Conservation (phyloP, 306 rosid genomes). For the Vicia sativa region DNA sequence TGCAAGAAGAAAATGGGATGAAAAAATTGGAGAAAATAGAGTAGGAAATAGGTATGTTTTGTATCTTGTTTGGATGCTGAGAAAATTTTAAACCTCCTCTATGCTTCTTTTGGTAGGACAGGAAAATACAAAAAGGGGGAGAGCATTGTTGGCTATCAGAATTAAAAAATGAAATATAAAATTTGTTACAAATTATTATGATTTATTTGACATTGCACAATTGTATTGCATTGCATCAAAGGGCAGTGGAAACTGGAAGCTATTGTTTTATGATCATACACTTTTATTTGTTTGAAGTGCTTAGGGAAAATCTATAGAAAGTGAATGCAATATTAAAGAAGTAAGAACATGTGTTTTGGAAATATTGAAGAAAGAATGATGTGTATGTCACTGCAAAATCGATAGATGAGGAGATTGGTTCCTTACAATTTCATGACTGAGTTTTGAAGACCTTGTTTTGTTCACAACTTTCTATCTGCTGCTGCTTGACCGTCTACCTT, state of each 20-base stretch:
- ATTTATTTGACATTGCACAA: background rate
- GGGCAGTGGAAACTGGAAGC: too few species aligned
- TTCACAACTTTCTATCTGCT: background rate
- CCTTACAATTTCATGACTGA: background rate
- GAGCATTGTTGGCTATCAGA: background rate
- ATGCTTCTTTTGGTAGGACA: background rate
- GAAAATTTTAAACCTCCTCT: background rate
- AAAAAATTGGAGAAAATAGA: background rate
- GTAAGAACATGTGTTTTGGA: background rate
- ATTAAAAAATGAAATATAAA: background rate
- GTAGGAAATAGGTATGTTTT: background rate
- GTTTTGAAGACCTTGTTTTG: background rate
- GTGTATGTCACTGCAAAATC: background rate
- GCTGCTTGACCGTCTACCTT: background rate
- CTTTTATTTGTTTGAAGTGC: background rate
- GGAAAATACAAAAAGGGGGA: background rate
- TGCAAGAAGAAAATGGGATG: background rate
- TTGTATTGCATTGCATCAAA: too few species aligned
- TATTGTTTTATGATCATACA: background rate
- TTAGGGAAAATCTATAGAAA: too few species aligned
- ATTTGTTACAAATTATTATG: background rate
- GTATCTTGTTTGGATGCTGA: background rate
- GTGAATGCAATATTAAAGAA: too few species aligned
- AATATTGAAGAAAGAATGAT: background rate
- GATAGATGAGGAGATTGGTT: background rate